Percentiles rank a stretch among this genome's conserved stretches.
phyloP scores from a whole-genome alignment of 306 rosid species.

The Argentina anserina region DNA sequence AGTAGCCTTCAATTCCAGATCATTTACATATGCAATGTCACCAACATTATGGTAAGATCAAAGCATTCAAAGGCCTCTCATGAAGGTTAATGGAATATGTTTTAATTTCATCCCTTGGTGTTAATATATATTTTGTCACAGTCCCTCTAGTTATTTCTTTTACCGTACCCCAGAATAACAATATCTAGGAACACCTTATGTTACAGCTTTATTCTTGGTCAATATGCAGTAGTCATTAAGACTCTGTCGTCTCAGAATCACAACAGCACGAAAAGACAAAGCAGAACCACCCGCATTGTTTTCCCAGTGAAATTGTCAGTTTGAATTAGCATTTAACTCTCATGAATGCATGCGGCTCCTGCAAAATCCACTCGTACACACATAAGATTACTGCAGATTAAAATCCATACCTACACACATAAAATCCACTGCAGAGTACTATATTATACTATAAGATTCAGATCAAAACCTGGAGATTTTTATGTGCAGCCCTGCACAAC shows the following conservation, averaged over 20 bases:
- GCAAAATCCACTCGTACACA: background rate
- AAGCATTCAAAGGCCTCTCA: background rate
- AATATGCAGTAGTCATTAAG: background rate
- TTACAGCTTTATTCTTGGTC: background rate
- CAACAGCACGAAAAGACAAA: background rate
- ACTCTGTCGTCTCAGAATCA: background rate
- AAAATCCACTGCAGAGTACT: too few species aligned
- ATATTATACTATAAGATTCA: too few species aligned
- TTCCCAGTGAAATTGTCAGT: background rate
- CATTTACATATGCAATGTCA: background rate
- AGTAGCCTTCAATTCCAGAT: background rate
- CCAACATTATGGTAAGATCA: background rate
- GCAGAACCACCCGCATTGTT: background rate
- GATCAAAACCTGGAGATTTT: background rate
- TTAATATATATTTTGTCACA: too few species aligned
- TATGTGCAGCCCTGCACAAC: background rate
- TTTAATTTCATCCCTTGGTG: too few species aligned
- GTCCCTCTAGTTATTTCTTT: too few species aligned
- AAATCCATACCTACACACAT: background rate
- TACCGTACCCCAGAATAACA: too few species aligned
- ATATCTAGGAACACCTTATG: background rate
- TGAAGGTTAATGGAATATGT: background rate
- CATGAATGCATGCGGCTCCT: slow-evolving; percentile 7
- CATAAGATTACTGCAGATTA: too few species aligned
- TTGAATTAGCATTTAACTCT: background rate